Percentiles rank a stretch among this genome's conserved stretches.
Conservation (phyloP, 768 basidiomycete genomes). For the Boletus rex-veris region DNA sequence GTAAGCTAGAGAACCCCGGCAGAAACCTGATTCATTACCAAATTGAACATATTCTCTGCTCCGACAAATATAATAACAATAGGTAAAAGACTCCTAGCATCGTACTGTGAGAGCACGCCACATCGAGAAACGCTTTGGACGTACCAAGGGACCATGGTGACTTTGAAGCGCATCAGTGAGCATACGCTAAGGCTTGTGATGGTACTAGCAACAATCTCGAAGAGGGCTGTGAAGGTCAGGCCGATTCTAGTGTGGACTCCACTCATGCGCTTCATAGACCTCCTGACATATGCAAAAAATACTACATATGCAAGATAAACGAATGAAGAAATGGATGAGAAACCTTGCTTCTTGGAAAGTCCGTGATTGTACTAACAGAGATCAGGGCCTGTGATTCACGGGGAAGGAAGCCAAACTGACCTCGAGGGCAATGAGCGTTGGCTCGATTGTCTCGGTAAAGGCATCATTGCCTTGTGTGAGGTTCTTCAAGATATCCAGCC, state of each 20-base stretch:
- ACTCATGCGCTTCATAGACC: conserved; percentile 72
- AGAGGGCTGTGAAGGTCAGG: conserved; percentile 87
- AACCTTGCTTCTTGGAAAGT: conserved; percentile 41
- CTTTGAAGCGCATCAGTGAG: conserved; percentile 81
- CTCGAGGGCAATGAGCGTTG: conserved; percentile 44
- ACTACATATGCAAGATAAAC: conserved; percentile 73
- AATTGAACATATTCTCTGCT: conserved; percentile 95
- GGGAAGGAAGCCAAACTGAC: conserved; percentile 27
- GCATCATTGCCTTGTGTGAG: conserved; percentile 37
- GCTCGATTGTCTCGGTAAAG: conserved; percentile 40
- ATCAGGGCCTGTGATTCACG: conserved; percentile 7
- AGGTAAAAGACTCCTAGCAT: conserved; percentile 75
- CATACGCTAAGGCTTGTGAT: conserved; percentile 93
- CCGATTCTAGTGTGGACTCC: conserved; percentile 89
- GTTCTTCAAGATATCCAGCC: conserved; percentile 55
- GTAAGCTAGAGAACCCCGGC: conserved; percentile 22
- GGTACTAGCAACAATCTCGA: conserved; percentile 89
- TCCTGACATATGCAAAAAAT: conserved; percentile 72
- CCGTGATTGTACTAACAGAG: conserved; percentile 50
- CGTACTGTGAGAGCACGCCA: conserved; percentile 6
- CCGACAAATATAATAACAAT: conserved; percentile 95
- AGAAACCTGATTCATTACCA: conserved; percentile 50
- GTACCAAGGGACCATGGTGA: conserved; percentile 88
- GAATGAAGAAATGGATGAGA: conserved; percentile 64
- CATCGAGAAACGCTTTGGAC: conserved; percentile 18